Percentiles rank a stretch among this genome's conserved stretches.
phyloP scores from a whole-genome alignment of 2,329 filamentous ascomycete species.

The Aspergillus niger region DNA sequence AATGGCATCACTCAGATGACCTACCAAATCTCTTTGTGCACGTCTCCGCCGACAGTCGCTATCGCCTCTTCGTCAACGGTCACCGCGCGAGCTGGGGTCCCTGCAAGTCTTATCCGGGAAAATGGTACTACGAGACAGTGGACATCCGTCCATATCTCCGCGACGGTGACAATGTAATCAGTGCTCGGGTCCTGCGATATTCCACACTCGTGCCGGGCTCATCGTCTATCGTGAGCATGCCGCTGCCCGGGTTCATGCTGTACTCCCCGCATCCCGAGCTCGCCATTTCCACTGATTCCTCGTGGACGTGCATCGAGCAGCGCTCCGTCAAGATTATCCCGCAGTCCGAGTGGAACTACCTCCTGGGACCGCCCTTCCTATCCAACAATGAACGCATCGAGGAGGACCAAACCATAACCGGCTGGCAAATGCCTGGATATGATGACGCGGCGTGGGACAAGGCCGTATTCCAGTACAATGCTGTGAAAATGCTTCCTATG shows the following conservation, averaged over 20 bases:
- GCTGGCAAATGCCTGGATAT: neutral
- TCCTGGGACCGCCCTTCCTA: slow-evolving; percentile 11
- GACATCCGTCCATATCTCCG: slow-evolving; percentile 2
- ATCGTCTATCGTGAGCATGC: slow-evolving; percentile 1
- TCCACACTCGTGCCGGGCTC: slow-evolving; percentile 1
- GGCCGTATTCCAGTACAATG: neutral
- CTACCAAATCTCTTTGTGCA: neutral
- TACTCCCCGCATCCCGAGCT: neutral
- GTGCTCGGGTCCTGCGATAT: slow-evolving; percentile 11
- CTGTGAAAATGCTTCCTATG: slow-evolving; percentile 9
- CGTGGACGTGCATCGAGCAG: slow-evolving; percentile 5
- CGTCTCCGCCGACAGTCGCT: slow-evolving; percentile 15
- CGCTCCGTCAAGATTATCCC: neutral
- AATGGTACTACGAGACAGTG: slow-evolving; percentile 13
- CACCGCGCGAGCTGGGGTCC: slow-evolving; percentile 7
- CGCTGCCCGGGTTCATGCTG: slow-evolving; percentile 9
- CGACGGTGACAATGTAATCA: slow-evolving; percentile 1
- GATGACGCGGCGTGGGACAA: slow-evolving; percentile 4
- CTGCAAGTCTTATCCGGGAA: slow-evolving; percentile 4
- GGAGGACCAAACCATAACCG: neutral
- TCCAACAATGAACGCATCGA: slow-evolving; percentile 4
- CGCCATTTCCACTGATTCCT: neutral
- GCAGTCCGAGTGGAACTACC: slow-evolving; percentile 3
- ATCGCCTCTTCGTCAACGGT: slow-evolving; percentile 14
- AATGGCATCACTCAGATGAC: neutral